Evolutionary conservation across 2,329 filamentous ascomycete species (phyloP).

Genomic region (Phialocephala sp.): DNA sequence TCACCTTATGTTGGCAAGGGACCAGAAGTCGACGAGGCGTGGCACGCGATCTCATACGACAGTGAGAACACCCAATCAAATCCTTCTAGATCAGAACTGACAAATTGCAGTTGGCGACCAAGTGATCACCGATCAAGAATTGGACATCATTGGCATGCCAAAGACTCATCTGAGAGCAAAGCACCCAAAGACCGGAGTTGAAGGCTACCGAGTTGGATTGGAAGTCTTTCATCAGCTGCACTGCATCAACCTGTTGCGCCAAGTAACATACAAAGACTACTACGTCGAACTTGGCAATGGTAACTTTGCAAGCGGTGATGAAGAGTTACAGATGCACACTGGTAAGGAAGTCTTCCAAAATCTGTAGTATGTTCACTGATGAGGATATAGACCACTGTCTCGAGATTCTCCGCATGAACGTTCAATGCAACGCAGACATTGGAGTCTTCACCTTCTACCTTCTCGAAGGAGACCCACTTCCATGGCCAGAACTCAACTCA

Average conservation of each 20-base stretch:
- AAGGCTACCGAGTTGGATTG: constrained; percentile 62
- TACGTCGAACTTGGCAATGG: constrained; percentile 53
- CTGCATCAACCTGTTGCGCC: constrained; percentile 47
- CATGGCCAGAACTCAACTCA: constrained; percentile 61
- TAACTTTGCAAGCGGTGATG: constrained; percentile 51
- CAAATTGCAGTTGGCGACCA: constrained; percentile 59
- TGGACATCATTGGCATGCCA: constrained; percentile 58
- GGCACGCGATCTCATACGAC: constrained; percentile 59
- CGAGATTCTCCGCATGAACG: constrained; percentile 56
- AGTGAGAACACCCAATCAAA: constrained; percentile 36
- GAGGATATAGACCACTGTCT: constrained; percentile 53
- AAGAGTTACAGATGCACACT: constrained; percentile 51
- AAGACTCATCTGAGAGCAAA: constrained; percentile 58
- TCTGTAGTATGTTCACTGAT: too few relatives aligned
- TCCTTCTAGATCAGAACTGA: constrained; percentile 3
- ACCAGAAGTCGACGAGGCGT: constrained; percentile 61
- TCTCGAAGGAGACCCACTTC: constrained; percentile 49
- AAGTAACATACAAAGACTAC: constrained; percentile 56
- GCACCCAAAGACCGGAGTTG: constrained; percentile 59
- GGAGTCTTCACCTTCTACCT: constrained; percentile 60
- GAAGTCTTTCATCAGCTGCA: constrained; percentile 49
- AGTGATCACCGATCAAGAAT: constrained; percentile 61
- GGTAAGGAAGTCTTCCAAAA: too few relatives aligned
- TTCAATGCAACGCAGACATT: constrained; percentile 61
- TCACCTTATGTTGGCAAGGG: constrained; percentile 61